phyloP scores from a whole-genome alignment of 257 asterid genomes.

The Euphrasia confusa region DNA sequence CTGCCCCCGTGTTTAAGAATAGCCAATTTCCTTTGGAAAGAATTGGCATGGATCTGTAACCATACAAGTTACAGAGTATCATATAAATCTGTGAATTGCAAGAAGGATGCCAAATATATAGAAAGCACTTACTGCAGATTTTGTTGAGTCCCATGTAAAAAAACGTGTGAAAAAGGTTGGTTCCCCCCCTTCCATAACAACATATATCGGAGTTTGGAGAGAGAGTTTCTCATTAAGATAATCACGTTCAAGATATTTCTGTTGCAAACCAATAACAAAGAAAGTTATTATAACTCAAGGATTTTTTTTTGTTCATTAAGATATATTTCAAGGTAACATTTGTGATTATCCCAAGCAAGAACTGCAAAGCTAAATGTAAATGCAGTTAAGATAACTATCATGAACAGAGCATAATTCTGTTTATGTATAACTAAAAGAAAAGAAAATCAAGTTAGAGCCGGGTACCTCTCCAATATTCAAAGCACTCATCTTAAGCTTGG shows the following conservation, averaged over 20 bases:
- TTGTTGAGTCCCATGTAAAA: conserved; percentile 84
- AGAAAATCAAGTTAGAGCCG: conserved; percentile 13
- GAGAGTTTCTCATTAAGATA: conserved; percentile 83
- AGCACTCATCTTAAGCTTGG: conserved; percentile 67
- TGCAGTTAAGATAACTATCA: neutral
- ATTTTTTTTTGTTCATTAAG: neutral
- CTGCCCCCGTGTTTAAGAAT: conserved; percentile 63
- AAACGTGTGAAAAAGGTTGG: conserved; percentile 88
- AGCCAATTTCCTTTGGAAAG: conserved; percentile 86
- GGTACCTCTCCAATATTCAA: conserved; percentile 74
- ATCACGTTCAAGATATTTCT: conserved; percentile 88
- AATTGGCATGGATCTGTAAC: conserved; percentile 84
- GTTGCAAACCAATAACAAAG: conserved; percentile 27
- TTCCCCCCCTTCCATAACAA: conserved; percentile 87
- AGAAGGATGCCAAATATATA: conserved; percentile 7
- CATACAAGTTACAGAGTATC: conserved; percentile 19
- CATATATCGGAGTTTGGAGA: conserved; percentile 63
- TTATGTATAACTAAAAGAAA: conserved; percentile 12
- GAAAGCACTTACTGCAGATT: conserved; percentile 64
- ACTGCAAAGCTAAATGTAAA: neutral
- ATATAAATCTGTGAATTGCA: conserved; percentile 17
- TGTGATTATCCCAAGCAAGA: neutral
- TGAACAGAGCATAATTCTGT: conserved; percentile 13
- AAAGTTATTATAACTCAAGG: neutral
- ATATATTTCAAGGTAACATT: neutral